Conservation (phyloP, 129 eudicot genomes). For the Flaveria ramosissima region DNA sequence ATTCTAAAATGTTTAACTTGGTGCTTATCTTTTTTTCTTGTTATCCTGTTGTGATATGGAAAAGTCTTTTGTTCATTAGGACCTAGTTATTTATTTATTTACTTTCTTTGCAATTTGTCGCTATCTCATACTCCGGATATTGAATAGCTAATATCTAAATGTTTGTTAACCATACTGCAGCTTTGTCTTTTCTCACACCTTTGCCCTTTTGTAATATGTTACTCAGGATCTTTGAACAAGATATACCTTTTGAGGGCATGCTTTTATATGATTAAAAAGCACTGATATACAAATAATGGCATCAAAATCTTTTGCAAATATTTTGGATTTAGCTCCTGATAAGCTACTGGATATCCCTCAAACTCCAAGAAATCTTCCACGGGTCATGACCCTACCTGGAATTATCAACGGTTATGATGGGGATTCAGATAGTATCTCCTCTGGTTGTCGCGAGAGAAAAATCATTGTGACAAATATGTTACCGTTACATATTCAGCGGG, state of each 20-base stretch:
- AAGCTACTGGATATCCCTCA: slow-evolving; percentile 70
- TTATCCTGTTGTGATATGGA: slow-evolving; percentile 3
- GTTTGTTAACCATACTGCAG: neutral
- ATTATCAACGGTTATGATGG: slow-evolving; percentile 57
- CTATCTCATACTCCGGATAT: neutral
- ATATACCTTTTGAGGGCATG: slow-evolving; percentile 8
- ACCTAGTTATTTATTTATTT: neutral
- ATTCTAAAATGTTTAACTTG: neutral
- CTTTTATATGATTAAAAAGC: slow-evolving; percentile 15
- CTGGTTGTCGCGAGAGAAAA: slow-evolving; percentile 52
- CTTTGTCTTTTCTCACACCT: slow-evolving; percentile 12
- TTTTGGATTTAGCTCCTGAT: slow-evolving; percentile 60
- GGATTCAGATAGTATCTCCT: slow-evolving; percentile 56
- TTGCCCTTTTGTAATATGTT: slow-evolving; percentile 12
- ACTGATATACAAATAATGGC: slow-evolving; percentile 43
- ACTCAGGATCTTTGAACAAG: slow-evolving; percentile 33
- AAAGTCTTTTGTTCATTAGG: neutral
- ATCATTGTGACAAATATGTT: slow-evolving; percentile 84
- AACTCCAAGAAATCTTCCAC: slow-evolving; percentile 78
- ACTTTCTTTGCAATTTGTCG: neutral
- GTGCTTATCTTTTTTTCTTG: neutral
- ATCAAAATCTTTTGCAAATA: slow-evolving; percentile 61
- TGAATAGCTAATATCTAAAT: slow-evolving; percentile 1
- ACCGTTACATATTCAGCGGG: slow-evolving; percentile 63
- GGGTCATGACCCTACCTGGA: slow-evolving; percentile 78